Conservation (phyloP, 805 yeast species). For the Wickerhamomyces canadensis region DNA sequence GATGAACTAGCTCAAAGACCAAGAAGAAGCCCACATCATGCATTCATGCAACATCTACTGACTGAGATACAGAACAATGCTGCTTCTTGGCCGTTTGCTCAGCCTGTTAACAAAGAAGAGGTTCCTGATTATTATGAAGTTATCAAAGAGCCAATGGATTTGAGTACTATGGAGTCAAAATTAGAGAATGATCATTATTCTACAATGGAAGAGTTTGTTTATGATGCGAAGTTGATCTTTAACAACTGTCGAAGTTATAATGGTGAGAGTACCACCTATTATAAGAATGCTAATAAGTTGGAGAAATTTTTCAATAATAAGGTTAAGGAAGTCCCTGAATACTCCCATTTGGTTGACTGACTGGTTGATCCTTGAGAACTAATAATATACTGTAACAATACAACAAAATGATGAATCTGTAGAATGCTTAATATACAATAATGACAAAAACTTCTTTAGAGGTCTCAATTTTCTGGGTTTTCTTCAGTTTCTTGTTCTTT, state of each 20-base stretch:
- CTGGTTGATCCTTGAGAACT: no score
- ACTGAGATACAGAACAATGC: conserved; percentile 92
- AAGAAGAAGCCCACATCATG: conserved; percentile 89
- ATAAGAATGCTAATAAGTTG: conserved; percentile 87
- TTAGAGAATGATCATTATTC: conserved; percentile 89
- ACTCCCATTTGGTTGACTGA: conserved; percentile 70
- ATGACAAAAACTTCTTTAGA: not conserved
- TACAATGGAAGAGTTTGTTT: conserved; percentile 83
- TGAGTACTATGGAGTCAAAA: conserved; percentile 91
- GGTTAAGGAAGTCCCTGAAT: conserved; percentile 88
- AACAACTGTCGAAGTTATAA: conserved; percentile 91
- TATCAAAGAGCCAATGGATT: conserved; percentile 96
- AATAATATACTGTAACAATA: not conserved
- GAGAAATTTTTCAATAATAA: conserved; percentile 84
- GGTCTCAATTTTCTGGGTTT: conserved; percentile 18
- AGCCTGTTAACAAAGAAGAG: conserved; percentile 88
- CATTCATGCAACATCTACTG: conserved; percentile 82
- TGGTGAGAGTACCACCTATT: conserved; percentile 91
- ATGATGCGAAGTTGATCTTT: conserved; percentile 81
- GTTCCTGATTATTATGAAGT: conserved; percentile 96
- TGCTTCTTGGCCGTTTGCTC: conserved; percentile 96
- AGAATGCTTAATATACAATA: no score
- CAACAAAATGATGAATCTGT: no score
- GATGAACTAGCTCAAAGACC: conserved; percentile 95
- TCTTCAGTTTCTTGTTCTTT: conserved; percentile 62